Evolutionary conservation across 129 eudicot genomes (phyloP), one percentile per base, ranked within the genome.

Genomic region (Smallanthus sonchifolius): DNA sequence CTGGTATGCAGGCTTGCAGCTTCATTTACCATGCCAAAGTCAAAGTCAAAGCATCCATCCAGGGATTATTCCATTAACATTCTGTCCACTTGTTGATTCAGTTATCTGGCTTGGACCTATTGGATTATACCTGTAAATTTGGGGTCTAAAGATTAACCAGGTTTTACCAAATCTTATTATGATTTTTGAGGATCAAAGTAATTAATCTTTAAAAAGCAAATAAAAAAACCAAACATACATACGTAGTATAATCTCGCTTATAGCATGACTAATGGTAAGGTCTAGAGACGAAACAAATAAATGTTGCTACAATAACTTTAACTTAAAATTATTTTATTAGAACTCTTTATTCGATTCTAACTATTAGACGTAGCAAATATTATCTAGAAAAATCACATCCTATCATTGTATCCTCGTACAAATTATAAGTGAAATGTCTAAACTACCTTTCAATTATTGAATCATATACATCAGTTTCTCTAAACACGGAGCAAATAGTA

Each of bases 11-110:
- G 19, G 44, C 32, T 79, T 79, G 52, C 38, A 65, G 78, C 78
- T 79, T 72, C 74, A 7, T 79, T 79, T 74, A 79, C 78, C 73
- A 69, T 61, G 44, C 2, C 45, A 52, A 38, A 24, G 60, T 35
- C 52, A 77, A 56, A 76, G 13, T 84, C 79, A 91, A 68, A 86
- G 97, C 96, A 89, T 92, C 97, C 97, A 92, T 11, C 89, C 97
- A 2, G 97, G 97, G 63, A 92, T 70, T 52, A 89, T 64, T 52
- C 97, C 97, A 59, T 77, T 84, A 24, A 89, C 88, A 78, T 85
- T 90, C 67, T 87, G 91, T 24, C 73, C 92, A 60, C 89, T 81
- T 42, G 82, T 80, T 81, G 83, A 76, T 40, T 86, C 87, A 34
- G 67, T 7, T 73, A 91, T 83, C 81, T 91, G 97, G 75, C 78